Base-by-base conservation (phyloP, 495 filamentous ascomycete genomes). In the Haplographium delicatum region DNA sequence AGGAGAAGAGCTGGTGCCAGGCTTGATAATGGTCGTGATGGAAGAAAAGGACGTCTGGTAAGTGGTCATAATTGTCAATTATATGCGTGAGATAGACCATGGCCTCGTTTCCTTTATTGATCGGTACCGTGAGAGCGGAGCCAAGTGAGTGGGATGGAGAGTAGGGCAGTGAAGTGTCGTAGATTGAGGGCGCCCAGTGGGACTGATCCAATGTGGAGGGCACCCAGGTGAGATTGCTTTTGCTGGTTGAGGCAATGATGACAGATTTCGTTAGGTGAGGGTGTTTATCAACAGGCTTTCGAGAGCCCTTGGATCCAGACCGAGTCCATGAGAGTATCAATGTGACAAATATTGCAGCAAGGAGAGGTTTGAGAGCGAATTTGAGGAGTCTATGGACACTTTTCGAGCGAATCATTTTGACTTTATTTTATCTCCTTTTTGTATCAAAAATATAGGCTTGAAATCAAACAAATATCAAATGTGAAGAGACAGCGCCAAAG, bases 11-110 rank as follows among this genome's bases (percentile, higher is more conserved):
- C 28, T 55, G 52, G 48, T 77, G 75, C 72, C 74, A 76, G 38
- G 68, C 62, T 31, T 63, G 65, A 6, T 62, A 57, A 31, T 67
- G 63, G 2, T 67, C 65, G 48, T 79, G 76, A 1, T 72, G 57
- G 51, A 79, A 78, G 43, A 79, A 54, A 0, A 58, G 62, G 0
- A 76, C 62, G 26, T 77, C 68, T 0, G 71, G 68, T 18, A 80
- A 73, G 11, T 57, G 47, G 11, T 63, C 45, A 52, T 80, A 80
- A 35, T 74, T 66, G 22, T 78, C 68, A 43, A 78, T 74, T 20
- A 80, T 68, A 45, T 78, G 74, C 44, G 72, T 76, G 0, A 77
- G 53, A 53, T 72, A 76, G 11, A 71, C 69, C 71, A 78, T 73
- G 3, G 67, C 73, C 58, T 80, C 76, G 45, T 71, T 68, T 9